Base-by-base conservation (phyloP, 352 stramenopile genomes). In the Halophytophthora batemanensis region DNA sequence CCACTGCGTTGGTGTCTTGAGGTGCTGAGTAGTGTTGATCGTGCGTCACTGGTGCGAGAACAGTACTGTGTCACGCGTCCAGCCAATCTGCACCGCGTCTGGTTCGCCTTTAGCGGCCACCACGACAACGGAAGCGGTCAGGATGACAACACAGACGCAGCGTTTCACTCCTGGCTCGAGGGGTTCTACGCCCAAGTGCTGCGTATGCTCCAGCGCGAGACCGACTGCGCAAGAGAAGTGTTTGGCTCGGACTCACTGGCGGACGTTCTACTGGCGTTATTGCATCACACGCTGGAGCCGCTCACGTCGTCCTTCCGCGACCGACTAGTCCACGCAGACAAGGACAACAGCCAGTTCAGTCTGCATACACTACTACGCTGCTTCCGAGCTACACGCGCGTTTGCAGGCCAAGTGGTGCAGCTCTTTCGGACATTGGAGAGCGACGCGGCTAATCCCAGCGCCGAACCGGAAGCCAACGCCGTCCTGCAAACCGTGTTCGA, bases 181-280 rank as follows among this genome's bases (percentile, higher is more conserved):
- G 54, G 25, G 0, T 90, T 90, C 17, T 90, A 87, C 50, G 47
- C 12, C 12, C 59, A 87, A 28, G 67, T 87, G 38, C 33, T 77
- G 15, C 57, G 53, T 4, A 78, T 87, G 74, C 48, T 91, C 21
- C 66, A 82, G 55, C 66, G 63, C 3, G 81, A 91, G 48, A 74
- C 50, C 21, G 51, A 59, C 12, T 61, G 74, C 37, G 58, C 61
- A 4, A 53, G 37, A 15, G 71, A 82, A 28, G 61, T 91, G 31
- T 91, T 89, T 52, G 69, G 69, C 1, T 6, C 40, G 0, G 51
- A 68, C 7, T 44, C 40, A n/a, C 44, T 66, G 10, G 17, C 56
- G 10, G 19, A 13, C 36, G 64, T 87, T 35, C 62, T 87, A 18
- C 45, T 77, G 3, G 50, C 53, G 22, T 40, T 91, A 36, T 55